A percentile compares a stretch with the other conserved stretches of the same genome.
Conservation (phyloP, 2,329 filamentous ascomycete species). For the Calonectria pauciramosa region DNA sequence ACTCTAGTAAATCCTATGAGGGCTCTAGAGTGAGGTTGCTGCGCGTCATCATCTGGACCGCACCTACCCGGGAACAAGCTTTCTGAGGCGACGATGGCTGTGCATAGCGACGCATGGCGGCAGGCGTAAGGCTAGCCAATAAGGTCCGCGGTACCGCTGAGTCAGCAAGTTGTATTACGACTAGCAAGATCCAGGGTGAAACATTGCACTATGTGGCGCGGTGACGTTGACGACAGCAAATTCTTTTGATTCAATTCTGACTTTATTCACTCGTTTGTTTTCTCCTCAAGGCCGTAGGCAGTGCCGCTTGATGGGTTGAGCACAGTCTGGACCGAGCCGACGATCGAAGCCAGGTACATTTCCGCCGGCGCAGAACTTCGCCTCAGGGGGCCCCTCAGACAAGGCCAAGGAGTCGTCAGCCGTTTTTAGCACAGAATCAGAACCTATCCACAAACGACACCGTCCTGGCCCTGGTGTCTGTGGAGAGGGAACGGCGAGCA, state of each 20-base stretch:
- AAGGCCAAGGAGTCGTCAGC: not conserved
- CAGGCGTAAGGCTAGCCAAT: not conserved
- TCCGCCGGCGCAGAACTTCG: not conserved
- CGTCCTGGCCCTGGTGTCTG: not conserved
- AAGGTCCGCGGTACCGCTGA: not conserved
- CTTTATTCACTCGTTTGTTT: not conserved
- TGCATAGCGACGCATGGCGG: not conserved
- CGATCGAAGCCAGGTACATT: not conserved
- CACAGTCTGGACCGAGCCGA: not conserved
- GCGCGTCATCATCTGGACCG: not conserved
- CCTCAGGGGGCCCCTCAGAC: not conserved
- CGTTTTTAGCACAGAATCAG: not conserved
- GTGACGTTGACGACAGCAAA: conserved; percentile 1
- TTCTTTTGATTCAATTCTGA: not conserved
- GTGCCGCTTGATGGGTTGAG: not conserved
- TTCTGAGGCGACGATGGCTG: not conserved
- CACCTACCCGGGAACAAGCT: not conserved
- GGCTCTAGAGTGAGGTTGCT: not conserved
- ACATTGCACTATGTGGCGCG: not conserved
- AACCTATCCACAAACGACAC: not conserved
- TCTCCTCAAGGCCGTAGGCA: not conserved
- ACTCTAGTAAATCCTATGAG: too few species aligned
- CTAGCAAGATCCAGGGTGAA: not conserved
- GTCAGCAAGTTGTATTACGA: not conserved
- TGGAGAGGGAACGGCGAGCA: not conserved